These are phyloP conservation scores for Thamnidium elegans DNA, from an alignment of 192 early-diverging fungal species.

Conservation along the genomic window DNA sequence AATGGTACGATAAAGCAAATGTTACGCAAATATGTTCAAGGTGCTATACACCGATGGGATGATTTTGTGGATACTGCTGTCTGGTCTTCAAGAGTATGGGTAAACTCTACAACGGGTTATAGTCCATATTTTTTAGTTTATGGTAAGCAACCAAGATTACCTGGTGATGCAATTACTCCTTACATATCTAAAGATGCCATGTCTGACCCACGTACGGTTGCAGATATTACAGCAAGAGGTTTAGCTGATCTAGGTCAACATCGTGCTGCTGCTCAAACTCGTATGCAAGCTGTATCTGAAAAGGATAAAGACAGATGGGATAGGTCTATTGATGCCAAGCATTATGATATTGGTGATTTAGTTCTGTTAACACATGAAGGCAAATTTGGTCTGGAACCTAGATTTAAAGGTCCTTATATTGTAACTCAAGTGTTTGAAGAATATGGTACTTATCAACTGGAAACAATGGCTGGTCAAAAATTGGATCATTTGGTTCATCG, in stretches of 20 bases:
- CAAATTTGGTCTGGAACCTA: slow-evolving; percentile 7
- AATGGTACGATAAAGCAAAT: slow-evolving; percentile 14
- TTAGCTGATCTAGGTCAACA: not conserved
- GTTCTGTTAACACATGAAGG: not conserved
- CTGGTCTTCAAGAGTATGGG: not conserved
- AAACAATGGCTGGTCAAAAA: not conserved
- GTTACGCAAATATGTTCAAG: slow-evolving; percentile 5
- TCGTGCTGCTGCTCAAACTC: not conserved
- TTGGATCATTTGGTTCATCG: not conserved
- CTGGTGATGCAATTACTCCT: not conserved
- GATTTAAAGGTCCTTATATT: not conserved
- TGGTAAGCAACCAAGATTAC: slow-evolving; percentile 1
- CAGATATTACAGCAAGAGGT: slow-evolving; percentile 4
- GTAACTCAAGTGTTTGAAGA: not conserved
- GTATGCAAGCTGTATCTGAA: not conserved
- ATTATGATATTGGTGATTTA: not conserved
- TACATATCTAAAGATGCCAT: not conserved
- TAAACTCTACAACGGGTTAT: not conserved
- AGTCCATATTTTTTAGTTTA: slow-evolving; percentile 1
- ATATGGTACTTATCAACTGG: not conserved
- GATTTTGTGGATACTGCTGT: not conserved
- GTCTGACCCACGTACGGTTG: not conserved
- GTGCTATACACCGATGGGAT: slow-evolving; percentile 12
- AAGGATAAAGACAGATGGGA: slow-evolving; percentile 5
- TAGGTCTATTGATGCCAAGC: not conserved